Base-by-base conservation (phyloP, 2,329 filamentous ascomycete species). In the Sclerotinia minor region DNA sequence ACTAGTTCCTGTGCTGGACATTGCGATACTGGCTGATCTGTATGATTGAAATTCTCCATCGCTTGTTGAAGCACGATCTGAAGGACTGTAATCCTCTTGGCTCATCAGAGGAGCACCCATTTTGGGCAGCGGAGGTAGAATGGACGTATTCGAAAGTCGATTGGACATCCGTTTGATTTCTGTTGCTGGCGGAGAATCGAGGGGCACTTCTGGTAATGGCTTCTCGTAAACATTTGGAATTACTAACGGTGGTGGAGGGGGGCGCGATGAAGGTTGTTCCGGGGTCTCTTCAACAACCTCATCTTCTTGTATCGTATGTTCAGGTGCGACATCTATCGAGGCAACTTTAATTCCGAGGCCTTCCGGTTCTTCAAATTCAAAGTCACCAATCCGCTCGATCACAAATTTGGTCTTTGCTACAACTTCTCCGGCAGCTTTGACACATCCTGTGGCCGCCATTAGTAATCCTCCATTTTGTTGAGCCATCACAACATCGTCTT, bases 401-500 rank as follows among this genome's bases (percentile, higher is more conserved):
- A 96, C 88, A 76, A 87, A 84, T 74, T 92, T 92, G 15, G 94
- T 90, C 79, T 94, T 94, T 8, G 91, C 89, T 26, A 97, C 91
- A 78, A 94, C 97, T 73, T 97, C 93, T 52, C 94, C 94, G 55
- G 94, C 93, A 29, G 92, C 91, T 73, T 92, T 89, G 35, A 99
- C 94, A 76, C 94, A 97, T 69, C 87, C 88, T 8, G 93, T 97
- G 11, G 93, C 93, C 26, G 92, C 92, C 69, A 85, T 83, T 44
- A 95, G 85, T 52, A 97, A 83, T 38, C 88, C 84, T 71, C 87
- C 88, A 72, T 92, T 92, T 75, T 94, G 89, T 69, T 92, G 88
- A 1, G 91, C 91, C 73, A 96, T 90, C 45, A 96, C 83, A 69
- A 94, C 88, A 69, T 93, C 91, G 44, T 85, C 85, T 35, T 90